Conservation (phyloP, 2,329 filamentous ascomycete species). For the Neocucurbitaria cava region DNA sequence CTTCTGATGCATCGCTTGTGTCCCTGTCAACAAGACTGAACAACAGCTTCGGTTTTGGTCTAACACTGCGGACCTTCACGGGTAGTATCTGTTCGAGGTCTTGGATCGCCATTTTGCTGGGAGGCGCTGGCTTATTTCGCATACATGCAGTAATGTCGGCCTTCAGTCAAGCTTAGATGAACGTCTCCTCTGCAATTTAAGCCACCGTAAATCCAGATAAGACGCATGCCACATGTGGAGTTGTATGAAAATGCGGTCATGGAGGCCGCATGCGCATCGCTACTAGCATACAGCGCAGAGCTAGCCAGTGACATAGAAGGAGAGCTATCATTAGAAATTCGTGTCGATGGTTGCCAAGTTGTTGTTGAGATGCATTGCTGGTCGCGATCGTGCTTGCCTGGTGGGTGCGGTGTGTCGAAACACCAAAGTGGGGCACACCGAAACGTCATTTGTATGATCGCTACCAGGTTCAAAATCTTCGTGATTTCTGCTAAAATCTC, state of each 20-base stretch:
- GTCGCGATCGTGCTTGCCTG: no score
- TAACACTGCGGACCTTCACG: no score
- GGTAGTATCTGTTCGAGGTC: background rate
- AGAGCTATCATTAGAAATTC: background rate
- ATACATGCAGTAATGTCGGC: background rate
- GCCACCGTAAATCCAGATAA: background rate
- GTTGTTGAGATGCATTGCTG: background rate
- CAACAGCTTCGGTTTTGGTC: background rate
- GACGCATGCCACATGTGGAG: background rate
- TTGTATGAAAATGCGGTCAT: background rate
- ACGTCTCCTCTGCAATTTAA: constrained; percentile 15
- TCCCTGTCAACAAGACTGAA: background rate
- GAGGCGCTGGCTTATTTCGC: background rate
- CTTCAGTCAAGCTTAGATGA: constrained; percentile 6
- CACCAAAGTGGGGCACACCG: constrained; percentile 21
- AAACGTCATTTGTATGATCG: constrained; percentile 33
- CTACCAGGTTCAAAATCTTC: constrained; percentile 10
- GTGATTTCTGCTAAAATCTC: no score
- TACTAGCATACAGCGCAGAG: background rate
- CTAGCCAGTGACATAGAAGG: background rate
- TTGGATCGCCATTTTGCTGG: background rate
- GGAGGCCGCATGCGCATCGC: background rate
- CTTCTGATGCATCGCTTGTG: background rate
- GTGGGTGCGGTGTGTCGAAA: constrained; percentile 23
- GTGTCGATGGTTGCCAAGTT: background rate